A percentile compares a stretch with the other conserved stretches of the same genome.
These are phyloP conservation scores for Calycina marina DNA, from an alignment of 2,329 filamentous ascomycete species.

Conservation along the genomic window DNA sequence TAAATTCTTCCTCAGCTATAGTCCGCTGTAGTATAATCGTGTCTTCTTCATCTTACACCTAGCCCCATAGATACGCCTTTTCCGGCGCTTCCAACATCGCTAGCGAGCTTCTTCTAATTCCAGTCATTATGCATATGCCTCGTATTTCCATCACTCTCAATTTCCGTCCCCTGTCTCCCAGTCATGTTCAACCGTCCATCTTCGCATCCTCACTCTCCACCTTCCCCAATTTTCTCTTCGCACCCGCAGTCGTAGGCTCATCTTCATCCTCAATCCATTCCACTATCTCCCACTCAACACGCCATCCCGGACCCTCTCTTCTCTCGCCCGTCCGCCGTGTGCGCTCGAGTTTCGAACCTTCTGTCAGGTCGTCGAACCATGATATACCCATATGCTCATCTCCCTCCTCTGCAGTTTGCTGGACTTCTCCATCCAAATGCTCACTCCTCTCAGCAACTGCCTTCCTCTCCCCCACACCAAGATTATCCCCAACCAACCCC, in stretches of 20 bases:
- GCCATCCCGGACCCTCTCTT: slow-evolving; percentile 25
- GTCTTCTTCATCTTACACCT: too few species aligned
- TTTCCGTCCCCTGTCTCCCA: background rate
- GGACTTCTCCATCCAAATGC: slow-evolving; percentile 16
- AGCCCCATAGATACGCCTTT: too few species aligned
- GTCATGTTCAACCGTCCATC: background rate
- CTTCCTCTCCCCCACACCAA: slow-evolving; percentile 23
- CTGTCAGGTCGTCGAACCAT: slow-evolving; percentile 72
- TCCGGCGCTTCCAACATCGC: too few species aligned
- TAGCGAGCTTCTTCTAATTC: too few species aligned
- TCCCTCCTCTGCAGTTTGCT: slow-evolving; percentile 6
- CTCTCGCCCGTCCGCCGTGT: background rate
- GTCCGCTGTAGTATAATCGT: too few species aligned
- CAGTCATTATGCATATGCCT: too few species aligned
- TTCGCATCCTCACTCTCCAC: background rate
- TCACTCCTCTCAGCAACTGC: slow-evolving; percentile 21
- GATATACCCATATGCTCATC: slow-evolving; percentile 42
- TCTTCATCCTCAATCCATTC: slow-evolving; percentile 48
- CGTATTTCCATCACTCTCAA: background rate
- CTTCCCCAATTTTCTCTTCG: slow-evolving; percentile 25
- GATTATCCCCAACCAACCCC: slow-evolving; percentile 51
- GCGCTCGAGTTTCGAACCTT: background rate
- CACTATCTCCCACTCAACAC: slow-evolving; percentile 70
- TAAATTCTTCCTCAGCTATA: too few species aligned
- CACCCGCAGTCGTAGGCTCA: slow-evolving; percentile 19